Conservation (phyloP, 2,329 filamentous ascomycete species). For the Pseudocercospora vitis region DNA sequence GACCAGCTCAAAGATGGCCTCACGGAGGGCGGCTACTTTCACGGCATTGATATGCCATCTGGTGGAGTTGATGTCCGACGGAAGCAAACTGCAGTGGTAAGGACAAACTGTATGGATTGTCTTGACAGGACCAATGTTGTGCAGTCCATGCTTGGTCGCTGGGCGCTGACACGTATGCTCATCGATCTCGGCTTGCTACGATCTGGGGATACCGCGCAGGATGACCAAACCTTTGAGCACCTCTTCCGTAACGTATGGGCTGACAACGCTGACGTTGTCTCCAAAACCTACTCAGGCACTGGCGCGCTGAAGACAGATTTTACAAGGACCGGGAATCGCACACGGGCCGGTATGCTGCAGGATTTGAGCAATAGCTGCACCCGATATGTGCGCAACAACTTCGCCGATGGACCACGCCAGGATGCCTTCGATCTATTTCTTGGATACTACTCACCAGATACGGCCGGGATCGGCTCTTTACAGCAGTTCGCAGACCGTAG, state of each 20-base stretch:
- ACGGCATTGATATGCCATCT: constrained; percentile 80
- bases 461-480: constrained; percentile 67
- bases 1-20: constrained; percentile 78
- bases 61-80: constrained; percentile 77
- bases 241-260: constrained; percentile 98
- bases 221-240: constrained; percentile 79
- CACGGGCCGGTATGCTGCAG: constrained; percentile 78
- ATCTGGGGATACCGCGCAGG: constrained; percentile 73
- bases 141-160: constrained; percentile 92
- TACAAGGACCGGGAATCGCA: constrained; percentile 87
- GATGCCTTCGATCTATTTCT: constrained; percentile 95
- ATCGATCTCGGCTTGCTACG: constrained; percentile 77
- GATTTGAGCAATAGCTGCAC: constrained; percentile 87
- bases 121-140: constrained; percentile 97
- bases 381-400: constrained; percentile 91
- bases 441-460: constrained; percentile 76
- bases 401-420: constrained; percentile 87
- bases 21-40: constrained; percentile 83
- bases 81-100: constrained; percentile 83
- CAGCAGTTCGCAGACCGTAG: constrained; percentile 80
- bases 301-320: constrained; percentile 98
- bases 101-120: constrained; percentile 99
- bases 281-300: constrained; percentile 88
- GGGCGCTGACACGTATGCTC: constrained; percentile 84
- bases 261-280: constrained; percentile 95